Percentiles rank a stretch among this genome's conserved stretches.
Conservation (phyloP, 1,284 basidiomycete species). For the Trichosporon sp. region DNA sequence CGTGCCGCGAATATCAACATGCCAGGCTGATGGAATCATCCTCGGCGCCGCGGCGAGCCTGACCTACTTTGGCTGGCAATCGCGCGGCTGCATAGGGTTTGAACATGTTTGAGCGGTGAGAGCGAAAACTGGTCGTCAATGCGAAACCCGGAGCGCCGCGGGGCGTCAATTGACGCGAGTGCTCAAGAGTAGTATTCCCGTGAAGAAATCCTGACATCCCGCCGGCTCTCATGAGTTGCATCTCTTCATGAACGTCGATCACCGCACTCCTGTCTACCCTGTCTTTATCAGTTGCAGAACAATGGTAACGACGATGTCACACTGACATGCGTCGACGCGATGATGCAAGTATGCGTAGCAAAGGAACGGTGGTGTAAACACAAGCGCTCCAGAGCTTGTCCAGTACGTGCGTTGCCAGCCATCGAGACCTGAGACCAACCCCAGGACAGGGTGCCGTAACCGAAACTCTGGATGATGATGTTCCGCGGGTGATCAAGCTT, state of each 20-base stretch:
- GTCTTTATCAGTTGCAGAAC: not conserved
- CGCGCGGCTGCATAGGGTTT: not conserved
- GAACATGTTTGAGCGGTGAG: not conserved
- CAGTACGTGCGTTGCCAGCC: not conserved
- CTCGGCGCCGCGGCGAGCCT: not conserved
- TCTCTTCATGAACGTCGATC: not conserved
- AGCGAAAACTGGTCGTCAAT: not conserved
- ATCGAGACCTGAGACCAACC: not conserved
- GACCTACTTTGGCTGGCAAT: not conserved
- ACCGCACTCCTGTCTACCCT: not conserved
- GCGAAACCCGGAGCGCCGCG: slow-evolving; percentile 1
- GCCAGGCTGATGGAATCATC: not conserved
- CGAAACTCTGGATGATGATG: slow-evolving; percentile 17
- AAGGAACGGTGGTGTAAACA: not conserved
- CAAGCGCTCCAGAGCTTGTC: not conserved
- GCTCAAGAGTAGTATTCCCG: not conserved
- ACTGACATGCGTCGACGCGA: not conserved
- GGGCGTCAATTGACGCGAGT: not conserved
- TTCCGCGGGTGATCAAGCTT: slow-evolving; percentile 19
- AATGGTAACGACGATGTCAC: not conserved
- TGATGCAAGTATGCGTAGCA: not conserved
- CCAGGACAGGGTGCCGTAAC: slow-evolving; percentile 8
- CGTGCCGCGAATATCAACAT: not conserved
- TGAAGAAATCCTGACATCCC: not conserved
- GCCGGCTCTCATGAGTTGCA: too few species aligned